Conservation (phyloP, 2,329 filamentous ascomycete genomes). For the Elsinoe necatrix region DNA sequence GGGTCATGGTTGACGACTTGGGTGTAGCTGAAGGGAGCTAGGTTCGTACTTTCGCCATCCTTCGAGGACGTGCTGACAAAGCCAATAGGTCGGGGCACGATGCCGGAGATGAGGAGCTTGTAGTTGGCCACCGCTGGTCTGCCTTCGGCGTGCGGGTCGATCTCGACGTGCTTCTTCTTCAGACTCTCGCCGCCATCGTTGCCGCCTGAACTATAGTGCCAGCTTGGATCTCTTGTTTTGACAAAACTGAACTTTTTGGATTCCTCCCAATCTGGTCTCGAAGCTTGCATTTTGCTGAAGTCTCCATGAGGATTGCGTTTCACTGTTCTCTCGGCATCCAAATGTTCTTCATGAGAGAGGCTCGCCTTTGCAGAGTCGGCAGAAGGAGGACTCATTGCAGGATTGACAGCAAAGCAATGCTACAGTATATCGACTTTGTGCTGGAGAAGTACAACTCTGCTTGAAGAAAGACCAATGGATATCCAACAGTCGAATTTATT, state of each 20-base stretch:
- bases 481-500: no score
- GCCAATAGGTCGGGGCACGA: conserved; percentile 73
- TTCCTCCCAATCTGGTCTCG: conserved; percentile 53
- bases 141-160: conserved; percentile 69
- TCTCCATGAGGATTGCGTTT: conserved; percentile 63
- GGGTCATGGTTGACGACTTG: conserved; percentile 79
- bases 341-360: conserved; percentile 3
- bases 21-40: conserved; percentile 84
- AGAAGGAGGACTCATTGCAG: neutral
- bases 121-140: conserved; percentile 69
- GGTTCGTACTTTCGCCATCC: conserved; percentile 60
- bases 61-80: conserved; percentile 50
- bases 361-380: neutral
- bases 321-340: conserved; percentile 34
- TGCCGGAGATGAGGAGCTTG: conserved; percentile 75
- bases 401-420: no score
- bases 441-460: no score
- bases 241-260: conserved; percentile 46
- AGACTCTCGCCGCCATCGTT: conserved; percentile 48
- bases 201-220: conserved; percentile 58
- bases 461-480: no score
- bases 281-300: conserved; percentile 63
- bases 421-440: no score
- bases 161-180: conserved; percentile 58
- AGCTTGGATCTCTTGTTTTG: conserved; percentile 56